Evolutionary conservation across 176 grass and related monocot genomes (phyloP), one percentile per base, ranked within the genome.

Genomic region (Ensete ventricosum): DNA sequence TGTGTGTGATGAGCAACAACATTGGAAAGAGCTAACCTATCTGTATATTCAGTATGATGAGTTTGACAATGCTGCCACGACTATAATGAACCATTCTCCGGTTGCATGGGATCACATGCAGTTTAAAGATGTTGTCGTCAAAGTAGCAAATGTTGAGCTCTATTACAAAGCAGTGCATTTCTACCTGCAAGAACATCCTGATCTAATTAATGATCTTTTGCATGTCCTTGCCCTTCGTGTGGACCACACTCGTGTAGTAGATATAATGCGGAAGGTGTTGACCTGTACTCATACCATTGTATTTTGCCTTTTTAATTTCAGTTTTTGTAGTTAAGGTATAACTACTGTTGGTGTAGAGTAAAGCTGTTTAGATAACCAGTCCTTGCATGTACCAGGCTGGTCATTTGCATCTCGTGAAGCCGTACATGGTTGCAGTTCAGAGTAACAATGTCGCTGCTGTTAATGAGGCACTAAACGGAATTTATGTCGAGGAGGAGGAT

Each of bases 71-170:
- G 95, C 95, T 80, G 95, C 90, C 23, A 99, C 80, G 19, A 99
- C 95, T 73, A 94, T 99, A n/a, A 99, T 99, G 95, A 91, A 91
- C 78, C 95, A 99, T 82, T 99, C 95, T 64, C 95, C 90, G 57
- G 95, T 94, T 87, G 90, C 95, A 67, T 99, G 95, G 95, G 95
- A 99, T 77, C 95, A 99, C 82, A 94, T 94, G 95, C 90, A 99
- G 62, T 99, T 99, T 65, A 94, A 99, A 78, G 95, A 99, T 84
- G 90, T 99, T 52, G 67, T 74, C 58, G 88, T 94, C 76, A 99
- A 99, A 85, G 95, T 91, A 82, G 95, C 90, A 62, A 94, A 99
- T 88, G 88, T 91, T 52, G 95, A 99, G 76, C 77, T 99, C 57
- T 99, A 91, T 79, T 99, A 99, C 81, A 91, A 94, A 79, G 88